Base-by-base conservation (phyloP, 2,329 filamentous ascomycete genomes). In the Fusarium globosum region DNA sequence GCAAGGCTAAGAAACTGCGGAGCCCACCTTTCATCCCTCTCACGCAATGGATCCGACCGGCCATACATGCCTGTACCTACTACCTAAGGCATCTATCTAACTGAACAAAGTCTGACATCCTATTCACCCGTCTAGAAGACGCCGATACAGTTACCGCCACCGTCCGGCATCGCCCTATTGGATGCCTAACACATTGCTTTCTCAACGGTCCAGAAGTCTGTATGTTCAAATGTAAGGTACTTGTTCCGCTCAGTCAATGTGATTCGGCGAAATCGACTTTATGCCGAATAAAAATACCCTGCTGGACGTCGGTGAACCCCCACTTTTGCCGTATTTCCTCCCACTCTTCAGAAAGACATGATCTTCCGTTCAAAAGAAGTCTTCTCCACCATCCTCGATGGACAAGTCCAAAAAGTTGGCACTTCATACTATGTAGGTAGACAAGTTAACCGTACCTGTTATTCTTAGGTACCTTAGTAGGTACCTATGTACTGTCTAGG, bases 1-100 rank as follows among this genome's bases (percentile, higher is more conserved):
- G 36, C 55, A 56, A 71, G 49, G 70, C 71, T 62, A 69, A 65
- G 42, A 65, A 52, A 53, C 57, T 69, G 72, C 65, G 72, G 72
- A 73, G 71, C 72, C 69, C 61, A 39, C 64, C 39, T 68, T 57
- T 18, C 28, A 16, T 33, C 26, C 45, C 45, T 36, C 42, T 35
- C 46, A 51, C 26, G 45, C 39, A 36, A 68, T 28, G 26, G 26
- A 28, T 51, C 64, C 66, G 49, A 51, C 65, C 65, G 63, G 63
- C 63, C 42, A 28, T 53, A 41, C 12, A 21, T 41, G 20, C 20
- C 12, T 33, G 33, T 33, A 33, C 33, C 33, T 33, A 33, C 33
- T 21, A 39, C 38, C 38, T 39, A 43, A 46, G 43, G 43, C 20
- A 28, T n/a, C n/a, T 23, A 45, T 30, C 39, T 57, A 30, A 56